These are phyloP conservation scores for Coemansia sp. DNA, from an alignment of 192 early-diverging fungal genomes.

Conservation along the genomic window DNA sequence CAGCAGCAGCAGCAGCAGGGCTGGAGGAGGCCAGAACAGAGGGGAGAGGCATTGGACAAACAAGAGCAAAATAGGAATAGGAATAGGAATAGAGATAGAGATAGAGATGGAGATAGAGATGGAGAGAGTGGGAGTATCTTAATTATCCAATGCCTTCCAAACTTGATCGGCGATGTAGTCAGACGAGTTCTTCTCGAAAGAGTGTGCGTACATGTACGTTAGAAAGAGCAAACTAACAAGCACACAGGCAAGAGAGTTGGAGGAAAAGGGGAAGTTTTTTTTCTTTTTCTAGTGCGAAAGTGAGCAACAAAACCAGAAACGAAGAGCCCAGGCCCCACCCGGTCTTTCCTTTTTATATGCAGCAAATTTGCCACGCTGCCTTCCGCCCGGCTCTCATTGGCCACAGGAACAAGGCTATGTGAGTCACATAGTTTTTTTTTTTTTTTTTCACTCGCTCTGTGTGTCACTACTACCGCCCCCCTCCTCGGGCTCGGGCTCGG, in stretches of 20 bases:
- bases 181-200: slow-evolving; percentile 78
- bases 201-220: slow-evolving; percentile 74
- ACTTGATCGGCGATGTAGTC: slow-evolving; percentile 90
- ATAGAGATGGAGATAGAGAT: slow-evolving; percentile 10
- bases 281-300: neutral
- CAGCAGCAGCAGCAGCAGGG: too few species aligned
- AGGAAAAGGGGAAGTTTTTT: slow-evolving; percentile 11
- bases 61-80: neutral
- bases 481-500: too few species aligned
- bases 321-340: neutral
- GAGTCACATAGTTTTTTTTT: too few species aligned
- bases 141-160: slow-evolving; percentile 43
- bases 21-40: slow-evolving; percentile 11
- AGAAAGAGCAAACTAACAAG: slow-evolving; percentile 8
- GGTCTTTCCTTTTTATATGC: neutral
- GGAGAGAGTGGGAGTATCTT: slow-evolving; percentile 20
- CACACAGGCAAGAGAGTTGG: neutral
- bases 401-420: too few species aligned
- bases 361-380: neutral
- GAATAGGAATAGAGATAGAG: slow-evolving; percentile 6
- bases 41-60: slow-evolving; percentile 29
- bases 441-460: too few species aligned
- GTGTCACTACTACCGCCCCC: neutral
- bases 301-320: slow-evolving; percentile 2
- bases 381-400: neutral